Conservation (phyloP, 345 rosid genomes). For the Kernera saxatilis region DNA sequence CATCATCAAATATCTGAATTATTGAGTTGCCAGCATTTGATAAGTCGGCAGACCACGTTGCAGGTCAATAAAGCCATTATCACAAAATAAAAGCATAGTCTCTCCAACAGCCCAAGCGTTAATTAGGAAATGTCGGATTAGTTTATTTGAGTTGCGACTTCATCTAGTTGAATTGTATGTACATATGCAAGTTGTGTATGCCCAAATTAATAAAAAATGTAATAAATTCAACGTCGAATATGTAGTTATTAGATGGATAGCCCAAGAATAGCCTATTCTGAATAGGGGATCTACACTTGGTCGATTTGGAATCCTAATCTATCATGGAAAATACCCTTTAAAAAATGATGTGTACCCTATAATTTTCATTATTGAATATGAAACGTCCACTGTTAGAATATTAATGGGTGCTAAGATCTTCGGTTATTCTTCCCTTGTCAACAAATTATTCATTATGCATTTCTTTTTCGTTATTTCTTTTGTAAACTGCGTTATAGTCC, state of each 20-base stretch:
- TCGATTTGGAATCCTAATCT: constrained; percentile 5
- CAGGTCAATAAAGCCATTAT: constrained; percentile 7
- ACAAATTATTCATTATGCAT: too few species aligned
- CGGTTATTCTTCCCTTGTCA: too few species aligned
- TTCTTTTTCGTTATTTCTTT: too few species aligned
- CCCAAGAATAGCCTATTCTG: neutral
- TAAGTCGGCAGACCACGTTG: constrained; percentile 19
- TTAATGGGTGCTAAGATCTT: neutral
- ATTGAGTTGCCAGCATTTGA: constrained; percentile 19
- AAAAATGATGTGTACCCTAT: neutral
- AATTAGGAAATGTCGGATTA: neutral
- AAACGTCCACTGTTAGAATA: neutral
- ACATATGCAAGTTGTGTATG: neutral
- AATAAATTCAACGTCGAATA: neutral
- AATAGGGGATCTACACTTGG: constrained; percentile 1
- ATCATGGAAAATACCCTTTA: neutral
- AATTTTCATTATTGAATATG: neutral
- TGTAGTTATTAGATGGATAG: neutral
- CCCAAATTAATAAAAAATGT: neutral
- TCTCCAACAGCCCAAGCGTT: constrained; percentile 22
- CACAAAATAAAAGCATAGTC: constrained; percentile 5
- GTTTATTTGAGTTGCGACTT: neutral
- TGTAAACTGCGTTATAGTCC: too few species aligned
- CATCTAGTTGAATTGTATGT: neutral
- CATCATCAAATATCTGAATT: constrained; percentile 22